Evolutionary conservation across 768 basidiomycete species (phyloP).

Genomic region (Termitomyces sp.): DNA sequence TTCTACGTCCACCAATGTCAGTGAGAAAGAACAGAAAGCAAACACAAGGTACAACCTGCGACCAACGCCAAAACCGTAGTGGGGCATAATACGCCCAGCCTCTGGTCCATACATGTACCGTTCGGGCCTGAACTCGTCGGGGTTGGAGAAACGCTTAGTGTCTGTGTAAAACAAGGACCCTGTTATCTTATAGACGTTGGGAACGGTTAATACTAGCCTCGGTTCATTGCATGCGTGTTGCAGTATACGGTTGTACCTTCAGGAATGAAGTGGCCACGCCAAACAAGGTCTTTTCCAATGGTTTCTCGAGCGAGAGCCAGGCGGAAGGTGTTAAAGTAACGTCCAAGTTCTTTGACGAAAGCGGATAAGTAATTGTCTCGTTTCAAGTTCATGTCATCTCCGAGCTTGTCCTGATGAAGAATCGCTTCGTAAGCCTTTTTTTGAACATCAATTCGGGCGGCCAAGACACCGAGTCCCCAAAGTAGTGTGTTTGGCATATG

Average conservation of each 20-base stretch:
- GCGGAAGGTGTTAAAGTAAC: conserved; percentile 15
- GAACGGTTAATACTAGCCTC: not conserved
- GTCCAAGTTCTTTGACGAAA: conserved; percentile 13
- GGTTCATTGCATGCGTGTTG: conserved; percentile 15
- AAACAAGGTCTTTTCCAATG: conserved; percentile 13
- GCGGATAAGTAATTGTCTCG: conserved; percentile 12
- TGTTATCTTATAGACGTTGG: not conserved
- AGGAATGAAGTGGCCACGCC: conserved; percentile 13
- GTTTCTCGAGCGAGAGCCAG: conserved; percentile 13
- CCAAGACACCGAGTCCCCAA: conserved; percentile 13
- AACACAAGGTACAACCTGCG: conserved; percentile 1
- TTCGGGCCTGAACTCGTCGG: conserved; percentile 13
- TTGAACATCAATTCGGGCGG: conserved; percentile 9
- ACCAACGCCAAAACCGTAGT: conserved; percentile 15
- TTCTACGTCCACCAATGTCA: not conserved
- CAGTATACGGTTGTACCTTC: conserved; percentile 13
- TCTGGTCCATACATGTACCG: conserved; percentile 14
- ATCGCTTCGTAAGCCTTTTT: conserved; percentile 12
- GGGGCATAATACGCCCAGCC: conserved; percentile 13
- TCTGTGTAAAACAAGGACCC: not conserved
- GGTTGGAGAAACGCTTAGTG: conserved; percentile 7
- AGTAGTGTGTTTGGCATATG: conserved; percentile 15
- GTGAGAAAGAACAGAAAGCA: not conserved
- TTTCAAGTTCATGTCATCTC: conserved; percentile 7
- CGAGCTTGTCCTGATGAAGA: conserved; percentile 5